Base-by-base conservation (phyloP, 495 filamentous ascomycete species). In the Glutinoglossum americanum region DNA sequence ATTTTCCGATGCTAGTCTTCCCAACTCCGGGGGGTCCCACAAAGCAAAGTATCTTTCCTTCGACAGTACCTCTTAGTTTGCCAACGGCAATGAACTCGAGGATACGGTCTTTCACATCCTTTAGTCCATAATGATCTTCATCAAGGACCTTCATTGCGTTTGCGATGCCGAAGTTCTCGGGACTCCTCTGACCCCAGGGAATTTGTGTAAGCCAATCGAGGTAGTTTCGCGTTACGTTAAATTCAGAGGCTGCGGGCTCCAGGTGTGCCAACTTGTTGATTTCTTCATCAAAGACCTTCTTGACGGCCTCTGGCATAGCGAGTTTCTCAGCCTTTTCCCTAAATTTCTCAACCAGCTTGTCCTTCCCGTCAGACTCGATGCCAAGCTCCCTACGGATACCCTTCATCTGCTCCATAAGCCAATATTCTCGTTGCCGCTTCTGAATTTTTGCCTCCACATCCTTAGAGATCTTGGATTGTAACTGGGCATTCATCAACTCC, bases 371-470 rank as follows among this genome's bases (percentile, higher is more conserved):
- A 3, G 86, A 92, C 68, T 97, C 93, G 57, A 96, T 87, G 15
- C 93, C 93, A 23, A 99, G 76, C 67, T 99, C 93, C 56, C 90
- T 76, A 60, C 85, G 82, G 64, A 99, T 97, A n/a, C 88, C 93
- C 71, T 96, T 97, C 89, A 97, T 93, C 65, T 99, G 93, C 68
- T 99, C 92, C 87, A 92, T 90, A 21, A 99, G 72, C 87, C 87
- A 99, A 72, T 99, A 99, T 64, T 99, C 93, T 30, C 92, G 82
- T 66, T 99, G 92, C 11, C 92, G 83, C 71, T 97, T 96, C 63
- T 93, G 89, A 59, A 99, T 99, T 71, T 94, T 95, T 60, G 76
- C 84, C 68, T 99, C 93, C 25, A 99, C 92, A 65, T 99, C 92
- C 71, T 95, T 97, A 47, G 87, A 87, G 49, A 99, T 99, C 74